These are phyloP conservation scores for Saposhnikovia divaricata DNA, from an alignment of 129 eudicot genomes.

Conservation along the genomic window DNA sequence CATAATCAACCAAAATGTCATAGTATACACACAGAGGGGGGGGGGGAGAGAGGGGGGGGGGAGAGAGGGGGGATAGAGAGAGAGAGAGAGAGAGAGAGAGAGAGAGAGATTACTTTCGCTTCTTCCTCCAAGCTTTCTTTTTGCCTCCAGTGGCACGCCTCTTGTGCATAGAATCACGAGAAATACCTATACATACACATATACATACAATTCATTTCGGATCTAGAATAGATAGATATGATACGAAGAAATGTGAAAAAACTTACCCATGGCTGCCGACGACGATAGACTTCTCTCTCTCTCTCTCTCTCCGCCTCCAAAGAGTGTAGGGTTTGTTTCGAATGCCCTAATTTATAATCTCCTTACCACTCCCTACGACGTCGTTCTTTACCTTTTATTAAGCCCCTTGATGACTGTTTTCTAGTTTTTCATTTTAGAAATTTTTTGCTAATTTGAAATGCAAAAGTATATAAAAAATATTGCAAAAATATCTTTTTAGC, in stretches of 20 bases:
- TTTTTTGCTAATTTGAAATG: too few species aligned
- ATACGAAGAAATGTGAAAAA: not conserved
- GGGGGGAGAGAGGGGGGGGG: not conserved
- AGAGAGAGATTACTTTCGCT: constrained; percentile 33
- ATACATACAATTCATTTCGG: not conserved
- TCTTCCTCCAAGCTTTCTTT: constrained; percentile 47
- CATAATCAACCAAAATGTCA: too few species aligned
- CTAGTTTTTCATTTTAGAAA: too few species aligned
- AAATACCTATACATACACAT: constrained; percentile 34
- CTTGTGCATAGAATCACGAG: constrained; percentile 67
- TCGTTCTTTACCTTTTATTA: not conserved
- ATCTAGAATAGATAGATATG: not conserved
- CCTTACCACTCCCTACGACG: not conserved
- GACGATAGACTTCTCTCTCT: not conserved
- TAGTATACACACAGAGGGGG: too few species aligned
- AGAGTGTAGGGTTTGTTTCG: not conserved
- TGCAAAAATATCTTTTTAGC: too few species aligned
- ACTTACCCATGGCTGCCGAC: constrained; percentile 5
- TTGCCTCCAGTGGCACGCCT: constrained; percentile 65
- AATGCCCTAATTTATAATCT: not conserved
- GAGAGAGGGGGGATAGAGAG: not conserved
- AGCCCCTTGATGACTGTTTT: too few species aligned
- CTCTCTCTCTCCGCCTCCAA: not conserved
- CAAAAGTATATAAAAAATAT: too few species aligned
- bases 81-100: not conserved